Evolutionary conservation across 2,329 filamentous ascomycete species (phyloP), one percentile per base, ranked within the genome.

Genomic region (Arthrinium puccinioides): DNA sequence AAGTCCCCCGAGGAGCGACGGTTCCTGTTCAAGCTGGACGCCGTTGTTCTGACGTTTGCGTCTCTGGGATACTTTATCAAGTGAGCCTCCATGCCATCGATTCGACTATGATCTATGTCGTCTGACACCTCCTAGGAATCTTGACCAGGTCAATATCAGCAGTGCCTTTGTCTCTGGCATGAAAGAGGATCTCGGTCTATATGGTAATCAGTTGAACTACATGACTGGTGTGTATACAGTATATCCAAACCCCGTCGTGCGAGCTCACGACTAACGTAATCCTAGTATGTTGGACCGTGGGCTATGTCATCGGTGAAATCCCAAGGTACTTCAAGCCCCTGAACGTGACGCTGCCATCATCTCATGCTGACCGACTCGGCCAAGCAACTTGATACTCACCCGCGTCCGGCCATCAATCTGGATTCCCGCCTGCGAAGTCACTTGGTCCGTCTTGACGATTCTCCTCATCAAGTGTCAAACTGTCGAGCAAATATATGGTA

Each of bases 151-250:
- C 28, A 64, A 63, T 32, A 48, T 63, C 43, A 62, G 54, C 42
- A 64, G 56, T 30, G 67, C 67, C 9, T 69, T 65, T 39, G 63
- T 69, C 1, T 63, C 60, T 0, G 67, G 66, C 1, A 67, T 69
- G 65, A 59, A 66, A 28, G 59, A 64, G 33, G 61, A 66, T 37
- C 37, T 64, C 16, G 45, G 43, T 0, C 54, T 68, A 16, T 53
- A 60, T 20, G 62, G 59, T 9, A 67, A 68, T 32, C 47, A 68
- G 44, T 47, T 61, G 27, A 56, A 56, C 32, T 55, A 55, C 20
- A 55, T 56, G 44, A 28, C 24, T 1, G n/a, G n/a, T n/a, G n/a
- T n/a, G n/a, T n/a, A 13, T 16, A 9, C 5, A 21, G 19, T 33
- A 16, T 21, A 6, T 21, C 15, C 14, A 8, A 10, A 33, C n/a